These are phyloP conservation scores for Yamagishiella unicocca DNA, from an alignment of 139 green algal genomes.

Conservation along the genomic window DNA sequence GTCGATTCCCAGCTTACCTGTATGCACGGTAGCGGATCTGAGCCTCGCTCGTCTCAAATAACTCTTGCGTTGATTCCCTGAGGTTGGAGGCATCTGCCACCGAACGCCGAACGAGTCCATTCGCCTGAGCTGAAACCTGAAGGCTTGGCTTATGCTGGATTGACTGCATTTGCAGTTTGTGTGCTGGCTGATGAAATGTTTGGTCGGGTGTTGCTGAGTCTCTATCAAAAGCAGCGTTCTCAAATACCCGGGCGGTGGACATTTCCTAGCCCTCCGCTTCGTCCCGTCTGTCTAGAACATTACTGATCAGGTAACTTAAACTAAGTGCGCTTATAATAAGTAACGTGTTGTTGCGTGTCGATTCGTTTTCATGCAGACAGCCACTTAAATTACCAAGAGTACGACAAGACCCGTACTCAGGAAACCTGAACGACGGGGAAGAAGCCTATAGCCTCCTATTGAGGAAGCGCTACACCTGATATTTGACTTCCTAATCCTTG, in stretches of 20 bases:
- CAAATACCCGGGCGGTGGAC: neutral
- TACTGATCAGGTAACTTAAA: too few relatives aligned
- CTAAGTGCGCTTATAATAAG: too few relatives aligned
- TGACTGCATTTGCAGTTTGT: conserved; percentile 7
- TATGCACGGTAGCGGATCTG: conserved; percentile 85
- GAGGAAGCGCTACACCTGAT: too few relatives aligned
- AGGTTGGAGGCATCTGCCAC: neutral
- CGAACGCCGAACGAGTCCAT: neutral
- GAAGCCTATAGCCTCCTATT: too few relatives aligned
- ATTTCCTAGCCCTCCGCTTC: too few relatives aligned
- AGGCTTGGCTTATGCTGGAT: neutral
- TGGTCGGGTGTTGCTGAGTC: conserved; percentile 17
- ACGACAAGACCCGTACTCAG: too few relatives aligned
- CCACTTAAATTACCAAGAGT: too few relatives aligned
- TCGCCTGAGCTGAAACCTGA: neutral
- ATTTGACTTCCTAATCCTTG: too few relatives aligned
- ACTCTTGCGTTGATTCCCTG: conserved; percentile 51
- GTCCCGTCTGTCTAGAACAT: too few relatives aligned
- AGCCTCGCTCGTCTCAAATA: conserved; percentile 75
- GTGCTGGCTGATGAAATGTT: conserved; percentile 9
- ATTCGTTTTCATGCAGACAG: too few relatives aligned
- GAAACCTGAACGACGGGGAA: too few relatives aligned
- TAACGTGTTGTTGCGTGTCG: too few relatives aligned
- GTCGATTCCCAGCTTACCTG: conserved; percentile 18
- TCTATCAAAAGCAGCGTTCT: conserved; percentile 17